Base-by-base conservation (phyloP, 805 yeast species). In the Ascoidea asiatica region DNA sequence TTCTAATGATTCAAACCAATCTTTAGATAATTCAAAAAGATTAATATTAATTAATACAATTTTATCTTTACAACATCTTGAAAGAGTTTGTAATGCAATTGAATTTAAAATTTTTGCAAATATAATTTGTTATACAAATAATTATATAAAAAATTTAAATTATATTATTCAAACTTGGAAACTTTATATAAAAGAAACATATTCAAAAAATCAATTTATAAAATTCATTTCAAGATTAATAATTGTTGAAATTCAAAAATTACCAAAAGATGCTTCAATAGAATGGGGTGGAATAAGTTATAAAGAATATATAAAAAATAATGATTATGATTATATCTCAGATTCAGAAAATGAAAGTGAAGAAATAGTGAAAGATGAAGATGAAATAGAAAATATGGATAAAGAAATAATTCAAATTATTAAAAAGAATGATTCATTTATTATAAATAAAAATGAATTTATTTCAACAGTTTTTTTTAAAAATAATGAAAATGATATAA, bases 201-300 rank as follows among this genome's bases (percentile, higher is more conserved):
- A 47, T 6, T 38, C 48, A 42, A 42, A 55, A 50, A 45, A 55
- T 4, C 43, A 53, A 42, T 55, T 56, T 4, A 11, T 21, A 3
- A 52, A 59, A 39, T n/a, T n/a, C n/a, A n/a, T n/a, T n/a, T n/a
- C n/a, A n/a, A 52, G 54, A 8, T 55, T 81, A 36, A 56, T 78
- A 11, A 64, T 81, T 11, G 81, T 75, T 0, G 66, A 70, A 51
- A 81, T 82, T 1, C 58, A 65, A 0, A 68, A 61, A 33, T 62
- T 86, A 43, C 95, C 95, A 5, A 72, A 70, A 43, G 64, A 65
- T 37, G 87, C 89, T 0, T 56, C 58, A 19, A 72, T 81, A 33
- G 95, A 86, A 62, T 83, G 94, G 90, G 75, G 80, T 36, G 94
- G 90, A 1, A 48, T 73, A 3, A 59, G 76, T 4, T 75, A 67